Evolutionary conservation across 2,329 filamentous ascomycete species (phyloP), one percentile per base, ranked within the genome.

Genomic region (Rutstroemia sydowiana): DNA sequence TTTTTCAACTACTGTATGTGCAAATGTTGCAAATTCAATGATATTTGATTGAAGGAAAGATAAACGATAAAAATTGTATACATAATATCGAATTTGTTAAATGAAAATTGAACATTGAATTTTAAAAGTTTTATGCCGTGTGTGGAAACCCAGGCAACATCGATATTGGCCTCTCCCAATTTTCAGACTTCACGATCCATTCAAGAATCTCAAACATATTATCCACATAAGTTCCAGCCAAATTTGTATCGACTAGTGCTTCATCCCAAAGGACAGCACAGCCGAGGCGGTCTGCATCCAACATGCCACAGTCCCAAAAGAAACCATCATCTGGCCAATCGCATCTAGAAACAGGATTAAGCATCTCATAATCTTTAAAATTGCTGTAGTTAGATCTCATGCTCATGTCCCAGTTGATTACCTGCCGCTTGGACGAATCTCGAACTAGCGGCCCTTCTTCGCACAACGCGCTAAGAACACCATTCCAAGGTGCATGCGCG

Each of bases 121-220:
- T n/a, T n/a, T n/a, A n/a, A 4, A 4, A n/a, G 5, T 48, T 26
- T 16, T 48, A 42, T 26, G 37, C 31, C 26, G 32, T 48, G 9
- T 26, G 30, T 21, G 28, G 36, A 48, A 48, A 48, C 20, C 28
- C 37, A 16, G 37, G 34, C 16, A 48, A 32, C 37, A 21, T 48
- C 28, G 46, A 48, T 21, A 42, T 28, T 10, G 14, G 8, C 32
- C 43, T 34, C 28, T 43, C 18, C 46, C 28, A 49, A 36, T 36
- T 43, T 28, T 20, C 30, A 23, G 37, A 2, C 13, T 23, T 26
- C 9, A 20, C 32, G n/a, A 49, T 43, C 47, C 47, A 43, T 30
- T n/a, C 20, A 14, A 49, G 11, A 9, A 43, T 42, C 26, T 49
- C 46, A 42, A 42, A 37, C 37, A 48, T 16, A 18, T 48, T 32